These are phyloP conservation scores for Xerocomus minutiporus DNA, from an alignment of 1,284 basidiomycete species.

Conservation along the genomic window DNA sequence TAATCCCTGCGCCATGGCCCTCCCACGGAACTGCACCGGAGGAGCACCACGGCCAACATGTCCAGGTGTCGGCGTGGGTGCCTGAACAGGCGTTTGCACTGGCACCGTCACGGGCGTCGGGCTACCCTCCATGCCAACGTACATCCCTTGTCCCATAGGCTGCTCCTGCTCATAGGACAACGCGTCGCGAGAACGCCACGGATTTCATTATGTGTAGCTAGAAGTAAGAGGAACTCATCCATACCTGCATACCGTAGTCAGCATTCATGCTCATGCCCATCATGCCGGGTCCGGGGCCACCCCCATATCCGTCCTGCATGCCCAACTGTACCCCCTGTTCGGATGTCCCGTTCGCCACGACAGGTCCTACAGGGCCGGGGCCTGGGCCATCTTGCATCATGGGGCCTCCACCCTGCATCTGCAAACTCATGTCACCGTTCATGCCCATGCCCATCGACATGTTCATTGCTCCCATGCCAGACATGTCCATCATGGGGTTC, in stretches of 20 bases:
- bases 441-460: constrained; percentile 48
- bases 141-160: constrained; percentile 53
- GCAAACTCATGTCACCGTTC: constrained; percentile 45
- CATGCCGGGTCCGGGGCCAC: constrained; percentile 44
- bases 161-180: constrained; percentile 35
- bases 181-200: constrained; percentile 31
- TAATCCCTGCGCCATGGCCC: constrained; percentile 40
- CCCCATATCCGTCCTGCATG: constrained; percentile 46
- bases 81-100: constrained; percentile 31
- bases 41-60: constrained; percentile 43
- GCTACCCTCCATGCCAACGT: constrained; percentile 47
- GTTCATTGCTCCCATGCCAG: constrained; percentile 54
- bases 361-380: constrained; percentile 32
- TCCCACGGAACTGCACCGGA: constrained; percentile 54
- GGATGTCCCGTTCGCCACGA: constrained; percentile 37
- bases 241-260: constrained; percentile 62
- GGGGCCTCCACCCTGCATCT: constrained; percentile 38
- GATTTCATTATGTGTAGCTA: constrained; percentile 38
- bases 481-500: constrained; percentile 40
- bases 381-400: constrained; percentile 42
- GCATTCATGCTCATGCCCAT: constrained; percentile 50
- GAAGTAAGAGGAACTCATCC: constrained; percentile 35
- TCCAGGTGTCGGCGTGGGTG: constrained; percentile 32
- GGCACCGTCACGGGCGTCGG: constrained; percentile 34
- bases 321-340: constrained; percentile 42